Base-by-base conservation (phyloP, 331 rosid genomes). In the Cucumis variabilis region DNA sequence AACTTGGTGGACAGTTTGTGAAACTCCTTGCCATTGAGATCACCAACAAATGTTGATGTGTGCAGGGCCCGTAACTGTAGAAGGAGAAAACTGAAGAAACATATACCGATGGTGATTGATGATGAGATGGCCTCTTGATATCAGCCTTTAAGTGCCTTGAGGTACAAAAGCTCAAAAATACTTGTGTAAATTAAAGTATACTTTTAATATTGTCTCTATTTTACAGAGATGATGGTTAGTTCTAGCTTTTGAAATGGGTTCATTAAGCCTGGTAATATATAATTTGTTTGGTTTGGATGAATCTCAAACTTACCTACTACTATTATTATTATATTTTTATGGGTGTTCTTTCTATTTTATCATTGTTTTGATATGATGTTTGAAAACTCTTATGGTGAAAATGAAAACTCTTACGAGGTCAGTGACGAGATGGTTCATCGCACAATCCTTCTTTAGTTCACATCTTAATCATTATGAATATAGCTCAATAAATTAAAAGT, bases 11-110 rank as follows among this genome's bases (percentile, higher is more conserved):
- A 37, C 8, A 24, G 68, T 50, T 69, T 27, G 51, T 28, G 60
- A 69, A 68, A 16, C 28, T 27, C 27, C 48, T 66, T 20, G 55
- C n/a, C 55, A 37, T 6, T 71, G n/a, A n/a, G 67, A 27, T 87
- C 44, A 73, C 25, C 33, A 68, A 81, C 74, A 78, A 58, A 74
- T 37, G 78, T 79, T 62, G 86, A 75, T 86, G 27, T 46, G 55
- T 74, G 94, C 96, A 97, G 99, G 99, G 91, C 90, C 73, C 89
- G 73, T 62, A 92, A 88, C 89, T 88, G 76, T 51, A 91, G 98
- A 79, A 94, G 98, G 88, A 92, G 99, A 91, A 94, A 96, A 63
- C 91, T 95, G 92, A 90, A 91, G 92, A 94, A 94, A 90, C 89
- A 90, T 89, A 85, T 84, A 12, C 86, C 92, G 20, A 81, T 90